These are phyloP conservation scores for Scutellaria galericulata DNA, from an alignment of 257 asterid species.

Conservation along the genomic window DNA sequence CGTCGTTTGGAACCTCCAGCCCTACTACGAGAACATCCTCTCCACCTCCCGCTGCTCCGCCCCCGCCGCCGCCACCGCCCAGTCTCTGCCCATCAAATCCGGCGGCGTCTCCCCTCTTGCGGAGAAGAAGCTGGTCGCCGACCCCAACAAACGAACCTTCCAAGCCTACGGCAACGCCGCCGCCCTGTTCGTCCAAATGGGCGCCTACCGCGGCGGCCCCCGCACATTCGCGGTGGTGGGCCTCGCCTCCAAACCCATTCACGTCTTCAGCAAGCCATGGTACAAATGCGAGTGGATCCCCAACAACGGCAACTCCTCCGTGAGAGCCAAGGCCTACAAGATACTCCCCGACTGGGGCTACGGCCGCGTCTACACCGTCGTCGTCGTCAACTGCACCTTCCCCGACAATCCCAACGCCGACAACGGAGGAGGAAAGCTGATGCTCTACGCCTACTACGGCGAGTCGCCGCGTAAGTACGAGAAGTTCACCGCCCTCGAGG, in stretches of 20 bases:
- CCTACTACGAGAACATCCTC: conserved; percentile 58
- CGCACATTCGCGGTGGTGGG: conserved; percentile 77
- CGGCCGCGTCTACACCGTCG: conserved; percentile 80
- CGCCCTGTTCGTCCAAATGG: conserved; percentile 81
- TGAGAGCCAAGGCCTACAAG: conserved; percentile 51
- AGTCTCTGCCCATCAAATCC: conserved; percentile 20
- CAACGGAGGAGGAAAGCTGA: conserved; percentile 59
- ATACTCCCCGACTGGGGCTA: conserved; percentile 84
- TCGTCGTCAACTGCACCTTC: conserved; percentile 67
- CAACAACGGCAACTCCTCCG: conserved; percentile 39
- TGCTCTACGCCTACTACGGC: conserved; percentile 56
- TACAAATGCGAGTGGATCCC: conserved; percentile 89
- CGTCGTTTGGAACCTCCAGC: conserved; percentile 66
- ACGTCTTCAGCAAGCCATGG: conserved; percentile 74
- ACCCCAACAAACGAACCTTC: conserved; percentile 68
- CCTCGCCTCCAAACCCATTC: conserved; percentile 78
- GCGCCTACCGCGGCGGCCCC: conserved; percentile 90
- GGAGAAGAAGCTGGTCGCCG: conserved; percentile 41
- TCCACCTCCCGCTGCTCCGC: conserved; percentile 48
- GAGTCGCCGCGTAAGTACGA: conserved; percentile 53
- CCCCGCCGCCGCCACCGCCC: conserved; percentile 30
- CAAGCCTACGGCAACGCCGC: conserved; percentile 73
- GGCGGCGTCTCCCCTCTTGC: not conserved
- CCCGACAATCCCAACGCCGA: conserved; percentile 49
- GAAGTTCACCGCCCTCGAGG: conserved; percentile 53